Conservation (phyloP, 768 basidiomycete species). For the Nevesoporus exiguus region DNA sequence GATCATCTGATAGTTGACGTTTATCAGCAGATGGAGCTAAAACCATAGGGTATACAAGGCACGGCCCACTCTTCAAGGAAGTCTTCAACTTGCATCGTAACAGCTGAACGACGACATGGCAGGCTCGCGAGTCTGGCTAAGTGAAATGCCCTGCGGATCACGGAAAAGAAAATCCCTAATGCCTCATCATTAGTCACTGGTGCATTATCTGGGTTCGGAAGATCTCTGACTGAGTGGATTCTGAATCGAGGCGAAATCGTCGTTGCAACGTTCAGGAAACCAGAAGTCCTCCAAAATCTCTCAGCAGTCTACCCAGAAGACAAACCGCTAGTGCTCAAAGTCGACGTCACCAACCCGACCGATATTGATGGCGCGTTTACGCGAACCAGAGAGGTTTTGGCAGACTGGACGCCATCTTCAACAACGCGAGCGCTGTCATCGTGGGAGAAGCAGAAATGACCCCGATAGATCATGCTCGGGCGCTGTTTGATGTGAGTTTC, state of each 20-base stretch:
- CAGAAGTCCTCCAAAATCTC: conserved; percentile 20
- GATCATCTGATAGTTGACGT: neutral
- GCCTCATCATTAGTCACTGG: conserved; percentile 34
- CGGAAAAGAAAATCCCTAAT: neutral
- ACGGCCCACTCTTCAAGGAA: neutral
- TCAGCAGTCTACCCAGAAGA: conserved; percentile 1
- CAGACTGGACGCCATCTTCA: conserved; percentile 18
- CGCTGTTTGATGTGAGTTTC: conserved; percentile 29
- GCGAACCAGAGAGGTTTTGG: conserved; percentile 6
- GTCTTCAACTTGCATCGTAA: neutral
- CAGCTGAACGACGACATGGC: neutral
- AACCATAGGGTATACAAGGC: neutral
- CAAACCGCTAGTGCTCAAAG: conserved; percentile 12
- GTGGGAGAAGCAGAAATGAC: conserved; percentile 13
- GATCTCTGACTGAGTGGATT: conserved; percentile 27
- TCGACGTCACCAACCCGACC: conserved; percentile 13
- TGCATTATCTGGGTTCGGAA: conserved; percentile 40
- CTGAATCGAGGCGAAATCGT: conserved; percentile 36
- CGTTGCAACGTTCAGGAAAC: conserved; percentile 42
- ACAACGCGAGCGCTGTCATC: neutral
- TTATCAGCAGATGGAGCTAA: neutral
- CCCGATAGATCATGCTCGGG: conserved; percentile 12
- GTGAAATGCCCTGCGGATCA: neutral
- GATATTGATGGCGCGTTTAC: conserved; percentile 13
- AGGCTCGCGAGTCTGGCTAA: conserved; percentile 10